Percentiles rank a stretch among this genome's conserved stretches.
phyloP scores from a whole-genome alignment of 495 filamentous ascomycete species.

The Schizothecium vesticola region DNA sequence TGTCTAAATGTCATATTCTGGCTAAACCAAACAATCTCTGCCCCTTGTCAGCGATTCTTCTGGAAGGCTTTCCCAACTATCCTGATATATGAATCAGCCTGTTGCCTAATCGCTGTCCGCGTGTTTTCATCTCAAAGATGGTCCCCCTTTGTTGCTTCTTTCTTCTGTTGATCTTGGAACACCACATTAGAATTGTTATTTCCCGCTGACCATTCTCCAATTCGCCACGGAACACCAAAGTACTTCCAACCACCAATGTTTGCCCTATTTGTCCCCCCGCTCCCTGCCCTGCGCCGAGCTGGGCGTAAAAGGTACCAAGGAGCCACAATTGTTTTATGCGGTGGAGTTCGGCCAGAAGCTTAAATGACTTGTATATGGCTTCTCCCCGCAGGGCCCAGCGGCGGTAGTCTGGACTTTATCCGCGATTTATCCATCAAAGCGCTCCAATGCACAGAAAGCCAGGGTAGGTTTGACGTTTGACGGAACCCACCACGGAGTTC shows the following conservation, averaged over 20 bases:
- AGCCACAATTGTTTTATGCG: not conserved
- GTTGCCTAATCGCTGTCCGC: not conserved
- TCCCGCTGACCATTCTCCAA: too few species aligned
- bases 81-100: not conserved
- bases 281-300: not conserved
- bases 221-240: too few species aligned
- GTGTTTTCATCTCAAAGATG: not conserved
- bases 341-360: not conserved
- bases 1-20: not conserved
- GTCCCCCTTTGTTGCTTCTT: not conserved
- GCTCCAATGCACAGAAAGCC: not conserved
- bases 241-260: too few species aligned
- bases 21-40: not conserved
- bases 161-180: not conserved
- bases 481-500: not conserved
- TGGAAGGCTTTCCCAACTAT: not conserved
- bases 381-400: not conserved
- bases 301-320: not conserved
- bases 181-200: not conserved
- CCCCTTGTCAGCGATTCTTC: not conserved
- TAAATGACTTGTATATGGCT: not conserved
- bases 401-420: constrained; percentile 5
- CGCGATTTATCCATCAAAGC: not conserved
- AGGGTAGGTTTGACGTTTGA: not conserved
- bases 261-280: not conserved